Percentiles rank a stretch among this genome's conserved stretches.
phyloP scores from a whole-genome alignment of 1,284 basidiomycete genomes.

The Microbotryum silenes-acaulis region DNA sequence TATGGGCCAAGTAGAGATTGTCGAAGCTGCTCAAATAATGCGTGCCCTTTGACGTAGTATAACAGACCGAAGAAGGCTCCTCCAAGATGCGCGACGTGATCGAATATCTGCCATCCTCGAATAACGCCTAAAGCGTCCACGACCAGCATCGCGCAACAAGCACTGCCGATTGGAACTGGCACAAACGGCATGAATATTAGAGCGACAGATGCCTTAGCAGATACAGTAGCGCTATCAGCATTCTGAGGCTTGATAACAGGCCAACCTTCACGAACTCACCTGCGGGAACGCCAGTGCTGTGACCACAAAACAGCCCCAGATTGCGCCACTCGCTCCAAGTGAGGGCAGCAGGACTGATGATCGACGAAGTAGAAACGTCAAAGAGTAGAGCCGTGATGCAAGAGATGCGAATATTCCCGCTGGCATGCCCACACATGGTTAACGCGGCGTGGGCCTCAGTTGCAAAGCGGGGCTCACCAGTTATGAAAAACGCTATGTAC shows the following conservation, averaged over 20 bases:
- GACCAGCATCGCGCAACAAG: constrained; percentile 9
- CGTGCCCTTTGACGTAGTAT: constrained; percentile 14
- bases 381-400: constrained; percentile 22
- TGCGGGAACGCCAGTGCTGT: constrained; percentile 32
- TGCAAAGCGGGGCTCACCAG: constrained; percentile 6
- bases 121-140: constrained; percentile 31
- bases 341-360: constrained; percentile 17
- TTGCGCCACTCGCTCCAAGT: constrained; percentile 30
- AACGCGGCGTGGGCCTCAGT: too few species aligned
- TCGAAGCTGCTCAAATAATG: constrained; percentile 16
- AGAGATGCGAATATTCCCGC: constrained; percentile 20
- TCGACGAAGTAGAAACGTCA: constrained; percentile 2
- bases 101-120: constrained; percentile 33
- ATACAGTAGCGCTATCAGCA: background rate
- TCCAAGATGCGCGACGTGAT: constrained; percentile 34
- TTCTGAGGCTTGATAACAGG: background rate
- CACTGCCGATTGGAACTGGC: constrained; percentile 30
- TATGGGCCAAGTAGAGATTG: background rate
- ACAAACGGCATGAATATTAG: constrained; percentile 36
- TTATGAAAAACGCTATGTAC: constrained; percentile 28
- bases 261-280: background rate
- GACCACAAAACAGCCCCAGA: constrained; percentile 31
- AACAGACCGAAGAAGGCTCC: constrained; percentile 24
- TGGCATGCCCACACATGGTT: background rate
- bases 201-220: constrained; percentile 19